phyloP scores from a whole-genome alignment of 2,329 filamentous ascomycete species.

The Parasarocladium wereldwijsianum region DNA sequence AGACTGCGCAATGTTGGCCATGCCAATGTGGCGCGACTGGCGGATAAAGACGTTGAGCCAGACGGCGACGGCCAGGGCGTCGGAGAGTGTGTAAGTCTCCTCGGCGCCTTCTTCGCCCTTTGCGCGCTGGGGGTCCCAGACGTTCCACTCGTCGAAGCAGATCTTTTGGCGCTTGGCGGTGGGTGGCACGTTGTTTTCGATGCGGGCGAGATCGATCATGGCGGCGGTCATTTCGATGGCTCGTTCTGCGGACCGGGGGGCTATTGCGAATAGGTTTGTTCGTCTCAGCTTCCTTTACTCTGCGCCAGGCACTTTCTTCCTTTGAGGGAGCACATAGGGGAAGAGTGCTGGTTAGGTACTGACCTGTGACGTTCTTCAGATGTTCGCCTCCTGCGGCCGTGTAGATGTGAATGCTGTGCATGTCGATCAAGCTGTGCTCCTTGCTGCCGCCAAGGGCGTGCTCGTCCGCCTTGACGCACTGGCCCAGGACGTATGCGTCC shows the following conservation, averaged over 20 bases:
- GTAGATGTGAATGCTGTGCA: slow-evolving; percentile 73
- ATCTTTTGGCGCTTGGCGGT: slow-evolving; percentile 51
- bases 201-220: slow-evolving; percentile 58
- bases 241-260: slow-evolving; percentile 57
- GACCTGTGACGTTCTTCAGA: slow-evolving; percentile 31
- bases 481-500: slow-evolving; percentile 60
- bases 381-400: slow-evolving; percentile 43
- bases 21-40: slow-evolving; percentile 55
- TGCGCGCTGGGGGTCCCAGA: slow-evolving; percentile 61
- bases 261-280: slow-evolving; percentile 13
- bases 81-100: slow-evolving; percentile 58
- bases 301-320: no score
- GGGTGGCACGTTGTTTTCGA: slow-evolving; percentile 48
- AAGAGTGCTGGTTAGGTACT: neutral
- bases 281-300: neutral
- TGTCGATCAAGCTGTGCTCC: slow-evolving; percentile 43
- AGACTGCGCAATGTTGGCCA: slow-evolving; percentile 66
- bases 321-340: no score
- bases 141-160: slow-evolving; percentile 79
- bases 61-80: slow-evolving; percentile 58
- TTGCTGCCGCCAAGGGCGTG: slow-evolving; percentile 17
- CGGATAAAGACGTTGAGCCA: slow-evolving; percentile 68
- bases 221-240: slow-evolving; percentile 55
- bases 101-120: slow-evolving; percentile 61
- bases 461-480: slow-evolving; percentile 36